These are phyloP conservation scores for Leccinum solheimii DNA, from an alignment of 1,284 basidiomycete species.

Conservation along the genomic window DNA sequence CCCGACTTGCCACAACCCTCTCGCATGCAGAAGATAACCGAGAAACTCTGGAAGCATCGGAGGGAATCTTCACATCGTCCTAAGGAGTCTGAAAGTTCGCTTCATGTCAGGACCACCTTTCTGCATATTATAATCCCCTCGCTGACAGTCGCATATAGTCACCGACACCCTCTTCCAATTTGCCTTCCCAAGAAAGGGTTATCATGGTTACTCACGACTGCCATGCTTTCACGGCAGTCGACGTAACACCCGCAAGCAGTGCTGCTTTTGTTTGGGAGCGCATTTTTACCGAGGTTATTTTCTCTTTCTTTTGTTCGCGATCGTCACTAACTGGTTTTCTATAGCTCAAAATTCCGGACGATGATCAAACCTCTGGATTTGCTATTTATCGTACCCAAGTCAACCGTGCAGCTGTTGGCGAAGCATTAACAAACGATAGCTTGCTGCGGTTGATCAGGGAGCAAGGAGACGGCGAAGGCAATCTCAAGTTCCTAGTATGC, in stretches of 20 bases:
- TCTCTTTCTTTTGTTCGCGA: conserved; percentile 4
- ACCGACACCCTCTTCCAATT: conserved; percentile 29
- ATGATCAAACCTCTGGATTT: conserved; percentile 67
- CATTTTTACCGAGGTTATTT: conserved; percentile 78
- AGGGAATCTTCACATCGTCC: conserved; percentile 33
- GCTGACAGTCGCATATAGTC: conserved; percentile 27
- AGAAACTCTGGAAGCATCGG: conserved; percentile 27
- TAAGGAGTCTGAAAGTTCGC: conserved; percentile 31
- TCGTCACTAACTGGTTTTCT: conserved; percentile 11
- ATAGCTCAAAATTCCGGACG: conserved; percentile 82
- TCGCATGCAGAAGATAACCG: conserved; percentile 33
- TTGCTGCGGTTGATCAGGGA: conserved; percentile 73
- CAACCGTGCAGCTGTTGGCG: conserved; percentile 70
- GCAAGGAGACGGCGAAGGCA: conserved; percentile 71
- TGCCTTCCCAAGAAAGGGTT: conserved; percentile 42
- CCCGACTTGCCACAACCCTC: conserved; percentile 29
- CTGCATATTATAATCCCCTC: background rate
- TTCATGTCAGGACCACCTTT: conserved; percentile 23
- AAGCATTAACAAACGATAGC: conserved; percentile 65
- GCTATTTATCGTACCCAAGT: conserved; percentile 88
- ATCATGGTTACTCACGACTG: conserved; percentile 83
- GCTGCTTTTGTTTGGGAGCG: conserved; percentile 79
- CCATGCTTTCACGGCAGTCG: conserved; percentile 77
- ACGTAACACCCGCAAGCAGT: conserved; percentile 70
- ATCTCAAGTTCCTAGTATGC: conserved; percentile 80